Base-by-base conservation (phyloP, 2,329 filamentous ascomycete genomes). In the Colletotrichum sp. region DNA sequence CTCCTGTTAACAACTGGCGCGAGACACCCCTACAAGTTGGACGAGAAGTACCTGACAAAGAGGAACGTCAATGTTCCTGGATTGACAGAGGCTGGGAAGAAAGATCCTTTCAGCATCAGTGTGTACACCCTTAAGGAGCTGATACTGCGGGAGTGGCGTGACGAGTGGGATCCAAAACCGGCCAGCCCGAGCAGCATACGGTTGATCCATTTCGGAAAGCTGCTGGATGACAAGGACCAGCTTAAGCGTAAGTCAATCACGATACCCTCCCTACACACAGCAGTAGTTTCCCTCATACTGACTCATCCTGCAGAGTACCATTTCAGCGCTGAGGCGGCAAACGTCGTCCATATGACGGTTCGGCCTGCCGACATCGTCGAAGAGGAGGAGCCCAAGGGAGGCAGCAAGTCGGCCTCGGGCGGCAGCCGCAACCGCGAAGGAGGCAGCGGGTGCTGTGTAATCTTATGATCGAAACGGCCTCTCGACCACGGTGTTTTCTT, bases 281-380 rank as follows among this genome's bases (percentile, higher is more conserved):
- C 56, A 26, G 13, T 38, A 1, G 13, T 30, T 10, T 28, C 58
- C 18, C 62, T 26, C 13, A 15, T 62, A 60, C 76, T 78, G 61
- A 78, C 65, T 7, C 18, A 9, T 18, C 28, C 12, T 24, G 7
- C 80, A 98, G 95, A 96, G 78, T 96, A 95, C 81, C 94, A 92
- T 76, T 95, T 97, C 81, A 94, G 91, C 81, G 88, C 89, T 34
- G 93, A 95, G 77, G 88, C 89, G 13, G 91, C 94, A 9, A 98
- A 98, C 79, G 94, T 98, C 32, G 93, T 98, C n/a, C 96, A 98
- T 84, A 98, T 98, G 95, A 96, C 94, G 8, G 93, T 98, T 79
- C 94, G 95, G 79, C 96, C 96, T 4, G 94, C 96, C 81, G 95
- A 98, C 81, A 90, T 96, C 76, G 93, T 97, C 78, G 95, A 97